Evolutionary conservation across 768 basidiomycete genomes (phyloP).

Genomic region (Lactarius vividus): DNA sequence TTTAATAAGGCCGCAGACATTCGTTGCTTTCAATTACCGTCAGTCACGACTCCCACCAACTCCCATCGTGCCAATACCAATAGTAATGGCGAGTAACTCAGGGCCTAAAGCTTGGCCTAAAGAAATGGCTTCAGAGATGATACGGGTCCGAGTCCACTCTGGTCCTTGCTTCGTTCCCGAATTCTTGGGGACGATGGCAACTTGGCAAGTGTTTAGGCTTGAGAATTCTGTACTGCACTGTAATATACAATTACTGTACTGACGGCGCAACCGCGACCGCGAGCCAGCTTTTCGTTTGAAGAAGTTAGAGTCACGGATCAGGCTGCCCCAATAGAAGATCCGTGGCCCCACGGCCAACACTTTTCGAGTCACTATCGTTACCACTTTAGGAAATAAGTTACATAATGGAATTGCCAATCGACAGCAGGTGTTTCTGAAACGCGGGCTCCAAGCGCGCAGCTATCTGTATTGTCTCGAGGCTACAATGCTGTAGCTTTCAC

Average conservation of each 20-base stretch:
- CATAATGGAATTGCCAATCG: too few relatives aligned
- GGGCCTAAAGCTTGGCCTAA: neutral
- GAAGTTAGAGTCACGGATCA: too few relatives aligned
- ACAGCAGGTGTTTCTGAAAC: too few relatives aligned
- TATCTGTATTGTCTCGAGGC: neutral
- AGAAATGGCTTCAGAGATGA: neutral
- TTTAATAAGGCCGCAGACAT: neutral
- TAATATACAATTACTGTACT: neutral
- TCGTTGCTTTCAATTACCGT: neutral
- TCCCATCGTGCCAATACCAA: neutral
- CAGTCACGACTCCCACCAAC: neutral
- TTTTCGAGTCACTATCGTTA: too few relatives aligned
- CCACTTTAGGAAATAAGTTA: too few relatives aligned
- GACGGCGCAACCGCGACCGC: neutral
- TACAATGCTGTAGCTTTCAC: neutral
- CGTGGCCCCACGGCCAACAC: neutral
- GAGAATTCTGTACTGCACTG: neutral
- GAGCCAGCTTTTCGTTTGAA: neutral
- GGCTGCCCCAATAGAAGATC: neutral
- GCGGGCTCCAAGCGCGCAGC: neutral
- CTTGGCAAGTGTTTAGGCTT: neutral
- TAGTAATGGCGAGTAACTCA: too few relatives aligned
- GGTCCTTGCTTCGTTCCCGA: too few relatives aligned
- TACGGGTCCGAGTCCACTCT: too few relatives aligned
- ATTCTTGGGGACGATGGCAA: neutral